Percentiles rank a stretch among this genome's conserved stretches.
Evolutionary conservation across 495 filamentous ascomycete genomes (phyloP).

Genomic region (Podospora didyma): DNA sequence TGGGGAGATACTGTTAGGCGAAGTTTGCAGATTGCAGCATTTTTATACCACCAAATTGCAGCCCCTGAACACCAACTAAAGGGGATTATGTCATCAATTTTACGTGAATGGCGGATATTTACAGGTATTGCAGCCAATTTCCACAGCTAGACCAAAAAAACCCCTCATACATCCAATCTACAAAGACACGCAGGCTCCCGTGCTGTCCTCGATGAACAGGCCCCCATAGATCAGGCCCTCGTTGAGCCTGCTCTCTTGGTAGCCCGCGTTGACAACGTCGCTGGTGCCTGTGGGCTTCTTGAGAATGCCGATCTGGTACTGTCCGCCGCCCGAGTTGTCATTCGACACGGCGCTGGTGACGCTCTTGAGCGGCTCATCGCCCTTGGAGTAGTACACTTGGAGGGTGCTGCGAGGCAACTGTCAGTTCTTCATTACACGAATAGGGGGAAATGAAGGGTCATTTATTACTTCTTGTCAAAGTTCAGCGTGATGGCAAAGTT

Average conservation of each 20-base stretch:
- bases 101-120: too few relatives aligned
- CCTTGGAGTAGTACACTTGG: conserved; percentile 50
- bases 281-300: conserved; percentile 54
- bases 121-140: too few relatives aligned
- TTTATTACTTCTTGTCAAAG: conserved; percentile 45
- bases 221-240: conserved; percentile 55
- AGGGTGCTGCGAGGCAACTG: conserved; percentile 40
- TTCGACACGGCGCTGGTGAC: conserved; percentile 45
- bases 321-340: conserved; percentile 50
- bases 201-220: conserved; percentile 52
- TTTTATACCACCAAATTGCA: too few relatives aligned
- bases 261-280: conserved; percentile 51
- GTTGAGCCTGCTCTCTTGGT: conserved; percentile 44
- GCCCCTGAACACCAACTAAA: too few relatives aligned
- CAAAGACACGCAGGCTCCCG: conserved; percentile 38
- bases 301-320: conserved; percentile 54
- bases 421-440: not conserved
- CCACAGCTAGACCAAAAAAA: too few relatives aligned
- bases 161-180: conserved; percentile 16
- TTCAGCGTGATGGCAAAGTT: conserved; percentile 56
- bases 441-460: not conserved
- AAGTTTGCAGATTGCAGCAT: too few relatives aligned
- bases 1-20: too few relatives aligned
- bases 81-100: too few relatives aligned
- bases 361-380: conserved; percentile 40